Conservation (phyloP, 164 flowering plant genomes). For the Annona squamosa region DNA sequence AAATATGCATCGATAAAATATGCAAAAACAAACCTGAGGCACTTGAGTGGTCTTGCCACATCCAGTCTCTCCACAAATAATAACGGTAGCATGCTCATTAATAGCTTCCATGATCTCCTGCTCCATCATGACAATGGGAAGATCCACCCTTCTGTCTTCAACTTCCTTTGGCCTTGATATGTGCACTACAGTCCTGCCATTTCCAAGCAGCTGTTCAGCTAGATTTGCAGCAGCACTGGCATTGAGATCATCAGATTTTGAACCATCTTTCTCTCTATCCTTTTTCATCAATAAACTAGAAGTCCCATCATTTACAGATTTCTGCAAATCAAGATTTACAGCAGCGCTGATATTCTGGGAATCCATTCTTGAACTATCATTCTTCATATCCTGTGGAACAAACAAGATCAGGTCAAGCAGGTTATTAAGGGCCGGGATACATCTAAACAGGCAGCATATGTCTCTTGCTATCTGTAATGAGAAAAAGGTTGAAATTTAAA, state of each 20-base stretch:
- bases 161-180: constrained; percentile 74
- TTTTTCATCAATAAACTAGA: constrained; percentile 11
- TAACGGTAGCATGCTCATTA: constrained; percentile 53
- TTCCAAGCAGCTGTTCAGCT: constrained; percentile 15
- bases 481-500: too few species aligned
- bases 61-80: constrained; percentile 93
- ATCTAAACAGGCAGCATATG: too few species aligned
- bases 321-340: too few species aligned
- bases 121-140: constrained; percentile 97
- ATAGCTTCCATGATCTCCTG: constrained; percentile 98
- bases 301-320: too few species aligned
- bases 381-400: too few species aligned
- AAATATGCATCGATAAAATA: neutral
- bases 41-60: constrained; percentile 97
- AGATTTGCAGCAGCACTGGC: constrained; percentile 7
- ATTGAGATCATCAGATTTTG: constrained; percentile 5
- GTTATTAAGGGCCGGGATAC: too few species aligned
- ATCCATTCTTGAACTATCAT: too few species aligned
- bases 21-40: constrained; percentile 55
- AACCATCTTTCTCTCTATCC: constrained; percentile 24
- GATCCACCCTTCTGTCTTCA: constrained; percentile 58
- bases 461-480: too few species aligned
- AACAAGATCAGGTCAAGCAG: too few species aligned
- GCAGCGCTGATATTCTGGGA: too few species aligned
- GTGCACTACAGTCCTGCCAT: constrained; percentile 52